Evolutionary conservation across 2,329 filamentous ascomycete species (phyloP).

Genomic region (Cordyceps tenuipes): DNA sequence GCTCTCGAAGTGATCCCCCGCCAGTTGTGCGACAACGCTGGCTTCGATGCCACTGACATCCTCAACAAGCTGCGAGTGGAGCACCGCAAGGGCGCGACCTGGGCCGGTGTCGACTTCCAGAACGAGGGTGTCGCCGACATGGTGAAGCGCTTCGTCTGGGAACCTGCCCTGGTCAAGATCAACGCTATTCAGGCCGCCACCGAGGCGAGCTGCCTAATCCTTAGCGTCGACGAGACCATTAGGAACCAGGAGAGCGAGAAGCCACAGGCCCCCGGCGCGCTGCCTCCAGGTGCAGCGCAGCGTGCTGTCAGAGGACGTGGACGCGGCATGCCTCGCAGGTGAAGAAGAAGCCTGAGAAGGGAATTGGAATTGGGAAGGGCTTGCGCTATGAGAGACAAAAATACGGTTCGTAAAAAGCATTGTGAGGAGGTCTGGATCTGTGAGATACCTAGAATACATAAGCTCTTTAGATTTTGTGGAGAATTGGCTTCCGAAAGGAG

Average conservation of each 20-base stretch:
- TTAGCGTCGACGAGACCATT: constrained; percentile 97
- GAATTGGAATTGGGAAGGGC: constrained; percentile 8
- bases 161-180: constrained; percentile 90
- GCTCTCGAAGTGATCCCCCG: constrained; percentile 93
- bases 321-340: constrained; percentile 83
- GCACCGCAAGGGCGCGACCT: constrained; percentile 85
- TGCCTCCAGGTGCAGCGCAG: constrained; percentile 79
- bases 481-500: neutral
- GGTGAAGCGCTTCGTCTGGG: constrained; percentile 94
- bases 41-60: constrained; percentile 96
- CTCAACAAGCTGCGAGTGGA: constrained; percentile 93
- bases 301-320: constrained; percentile 76
- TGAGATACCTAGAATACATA: constrained; percentile 25
- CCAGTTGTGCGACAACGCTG: constrained; percentile 96
- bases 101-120: constrained; percentile 93
- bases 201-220: constrained; percentile 89
- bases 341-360: constrained; percentile 18
- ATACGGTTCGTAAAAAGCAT: constrained; percentile 13
- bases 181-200: constrained; percentile 95
- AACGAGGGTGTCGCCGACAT: constrained; percentile 91
- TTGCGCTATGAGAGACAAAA: constrained; percentile 12
- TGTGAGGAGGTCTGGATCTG: constrained; percentile 23
- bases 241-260: constrained; percentile 89
- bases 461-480: constrained; percentile 16
- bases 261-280: constrained; percentile 70